Conservation (phyloP, 1,284 basidiomycete species). For the Rhodofomes roseus region DNA sequence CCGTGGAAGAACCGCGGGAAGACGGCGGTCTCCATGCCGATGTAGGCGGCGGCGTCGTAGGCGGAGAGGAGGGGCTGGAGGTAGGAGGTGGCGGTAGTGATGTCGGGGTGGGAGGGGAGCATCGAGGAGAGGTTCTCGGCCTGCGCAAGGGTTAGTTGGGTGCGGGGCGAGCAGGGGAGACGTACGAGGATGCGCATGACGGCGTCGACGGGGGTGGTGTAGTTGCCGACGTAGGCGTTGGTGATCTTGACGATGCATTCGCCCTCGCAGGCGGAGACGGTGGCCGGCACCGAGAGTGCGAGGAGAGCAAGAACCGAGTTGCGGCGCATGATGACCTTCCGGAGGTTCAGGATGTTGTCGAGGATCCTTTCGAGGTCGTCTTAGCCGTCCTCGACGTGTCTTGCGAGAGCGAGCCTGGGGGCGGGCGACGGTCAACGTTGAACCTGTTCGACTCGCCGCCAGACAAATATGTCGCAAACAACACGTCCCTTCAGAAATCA, state of each 20-base stretch:
- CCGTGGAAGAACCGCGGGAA: conserved; percentile 71
- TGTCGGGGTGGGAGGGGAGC: conserved; percentile 30
- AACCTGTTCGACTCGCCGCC: neutral
- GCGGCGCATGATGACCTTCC: conserved; percentile 14
- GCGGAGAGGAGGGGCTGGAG: conserved; percentile 44
- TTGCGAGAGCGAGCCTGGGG: neutral
- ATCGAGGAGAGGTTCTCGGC: conserved; percentile 33
- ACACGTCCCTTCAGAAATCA: neutral
- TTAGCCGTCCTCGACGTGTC: neutral
- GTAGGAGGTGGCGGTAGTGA: conserved; percentile 30
- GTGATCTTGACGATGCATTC: conserved; percentile 61
- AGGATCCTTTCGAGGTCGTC: neutral
- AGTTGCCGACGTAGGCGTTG: conserved; percentile 49
- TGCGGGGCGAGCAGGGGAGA: neutral
- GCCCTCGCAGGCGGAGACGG: conserved; percentile 60
- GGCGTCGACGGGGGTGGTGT: conserved; percentile 35
- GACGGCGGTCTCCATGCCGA: conserved; percentile 45
- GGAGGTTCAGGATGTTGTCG: neutral
- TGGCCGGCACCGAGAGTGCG: conserved; percentile 22
- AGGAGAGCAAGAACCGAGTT: conserved; percentile 18
- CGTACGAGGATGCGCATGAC: conserved; percentile 40
- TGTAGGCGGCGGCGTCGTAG: conserved; percentile 43
- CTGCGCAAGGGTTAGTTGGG: conserved; percentile 23
- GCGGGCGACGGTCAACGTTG: neutral
- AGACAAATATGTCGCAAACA: neutral